A percentile compares a stretch with the other conserved stretches of the same genome.
These are phyloP conservation scores for Oryza brachyantha DNA, from an alignment of 176 grass and related monocot species.

Conservation along the genomic window DNA sequence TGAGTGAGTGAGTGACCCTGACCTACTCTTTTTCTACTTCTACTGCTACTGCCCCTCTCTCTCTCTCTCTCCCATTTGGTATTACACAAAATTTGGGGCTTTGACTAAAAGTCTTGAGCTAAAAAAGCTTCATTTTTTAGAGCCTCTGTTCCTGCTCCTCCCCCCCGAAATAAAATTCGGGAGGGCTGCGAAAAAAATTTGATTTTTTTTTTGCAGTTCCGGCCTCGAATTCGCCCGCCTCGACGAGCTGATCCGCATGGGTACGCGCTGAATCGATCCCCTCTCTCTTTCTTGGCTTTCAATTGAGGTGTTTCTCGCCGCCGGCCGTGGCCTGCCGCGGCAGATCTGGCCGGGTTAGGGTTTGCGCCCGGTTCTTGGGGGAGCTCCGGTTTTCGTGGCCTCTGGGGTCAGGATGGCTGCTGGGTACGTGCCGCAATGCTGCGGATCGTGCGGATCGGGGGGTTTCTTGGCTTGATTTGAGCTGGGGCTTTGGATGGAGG, in stretches of 20 bases:
- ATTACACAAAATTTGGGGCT: conserved; percentile 57
- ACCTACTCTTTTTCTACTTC: conserved; percentile 88
- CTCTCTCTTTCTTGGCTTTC: conserved; percentile 23
- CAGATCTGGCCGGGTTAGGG: conserved; percentile 58
- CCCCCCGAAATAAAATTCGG: conserved; percentile 39
- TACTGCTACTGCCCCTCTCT: conserved; percentile 30
- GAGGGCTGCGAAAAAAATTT: conserved; percentile 6
- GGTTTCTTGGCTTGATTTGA: no score
- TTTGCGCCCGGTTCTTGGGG: conserved; percentile 3
- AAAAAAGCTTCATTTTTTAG: conserved; percentile 54
- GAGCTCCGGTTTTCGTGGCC: conserved; percentile 14
- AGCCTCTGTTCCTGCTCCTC: no score
- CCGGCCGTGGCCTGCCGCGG: conserved; percentile 17
- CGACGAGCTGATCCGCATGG: conserved; percentile 32
- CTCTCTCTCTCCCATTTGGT: conserved; percentile 38
- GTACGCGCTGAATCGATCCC: conserved; percentile 40
- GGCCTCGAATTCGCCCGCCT: conserved; percentile 32
- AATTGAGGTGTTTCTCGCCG: conserved; percentile 41
- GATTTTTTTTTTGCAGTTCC: conserved; percentile 32
- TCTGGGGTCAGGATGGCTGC: neutral
- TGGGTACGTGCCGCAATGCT: neutral
- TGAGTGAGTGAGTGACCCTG: conserved; percentile 22
- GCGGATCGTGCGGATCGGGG: no score
- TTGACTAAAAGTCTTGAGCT: conserved; percentile 60
- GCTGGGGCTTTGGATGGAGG: no score